These are phyloP conservation scores for Fusarium xylarioides DNA, from an alignment of 2,329 filamentous ascomycete species.

Conservation along the genomic window DNA sequence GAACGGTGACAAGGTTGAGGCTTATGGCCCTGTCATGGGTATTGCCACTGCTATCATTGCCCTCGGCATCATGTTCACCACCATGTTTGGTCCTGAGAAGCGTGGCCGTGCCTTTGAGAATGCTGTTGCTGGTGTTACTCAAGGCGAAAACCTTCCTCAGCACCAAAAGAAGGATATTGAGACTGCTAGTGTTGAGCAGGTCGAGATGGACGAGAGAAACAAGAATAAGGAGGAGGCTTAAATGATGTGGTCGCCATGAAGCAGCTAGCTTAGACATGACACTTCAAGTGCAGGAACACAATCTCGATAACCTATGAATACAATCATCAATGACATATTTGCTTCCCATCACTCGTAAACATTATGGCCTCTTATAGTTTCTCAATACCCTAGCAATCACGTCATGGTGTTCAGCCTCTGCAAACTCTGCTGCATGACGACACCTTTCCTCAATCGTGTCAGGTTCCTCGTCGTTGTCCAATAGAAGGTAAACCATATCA, in stretches of 20 bases:
- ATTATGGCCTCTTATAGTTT: background rate
- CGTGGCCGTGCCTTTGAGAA: constrained; percentile 75
- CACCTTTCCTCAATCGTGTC: background rate
- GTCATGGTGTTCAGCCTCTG: background rate
- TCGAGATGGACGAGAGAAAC: constrained; percentile 34
- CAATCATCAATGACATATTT: background rate
- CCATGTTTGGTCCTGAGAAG: constrained; percentile 78
- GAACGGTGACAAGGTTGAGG: constrained; percentile 67
- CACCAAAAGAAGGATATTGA: constrained; percentile 43
- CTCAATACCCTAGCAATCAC: background rate
- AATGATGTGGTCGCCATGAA: background rate
- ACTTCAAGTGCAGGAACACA: background rate
- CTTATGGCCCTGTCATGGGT: constrained; percentile 80
- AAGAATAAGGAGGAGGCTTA: constrained; percentile 20
- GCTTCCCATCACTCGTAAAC: accelerated
- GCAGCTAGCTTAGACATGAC: background rate
- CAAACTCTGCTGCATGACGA: background rate
- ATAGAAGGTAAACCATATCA: constrained; percentile 9
- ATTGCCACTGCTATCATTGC: constrained; percentile 81
- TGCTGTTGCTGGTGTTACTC: constrained; percentile 54
- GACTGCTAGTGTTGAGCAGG: constrained; percentile 39
- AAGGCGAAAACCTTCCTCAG: constrained; percentile 24
- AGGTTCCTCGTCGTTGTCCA: constrained; percentile 8
- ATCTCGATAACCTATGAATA: constrained; percentile 6
- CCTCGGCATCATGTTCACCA: constrained; percentile 72